Base-by-base conservation (phyloP, 305 asterid species). In the Striga hermonthica region DNA sequence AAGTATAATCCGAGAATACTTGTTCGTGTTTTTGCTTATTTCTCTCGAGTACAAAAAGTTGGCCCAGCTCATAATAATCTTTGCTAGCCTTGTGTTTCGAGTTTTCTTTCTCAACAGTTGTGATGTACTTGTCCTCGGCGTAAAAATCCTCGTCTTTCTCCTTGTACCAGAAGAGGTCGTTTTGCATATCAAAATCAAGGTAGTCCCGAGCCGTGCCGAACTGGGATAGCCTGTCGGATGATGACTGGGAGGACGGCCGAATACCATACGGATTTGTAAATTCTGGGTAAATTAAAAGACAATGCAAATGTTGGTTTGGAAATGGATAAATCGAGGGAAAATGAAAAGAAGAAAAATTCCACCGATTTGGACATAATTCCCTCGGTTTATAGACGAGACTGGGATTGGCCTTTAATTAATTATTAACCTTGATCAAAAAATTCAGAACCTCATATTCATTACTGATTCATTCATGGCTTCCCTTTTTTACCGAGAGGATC, bases 161-260 rank as follows among this genome's bases (percentile, higher is more conserved):
- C 73, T 78, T 81, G 74, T 88, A 85, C 99, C 97, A 94, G 70
- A 75, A 82, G 13, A 82, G 81, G 73, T 90, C 95, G 68, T 83
- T 87, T 62, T 90, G 95, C 95, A 94, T 94, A 69, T 93, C 97
- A n/a, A 94, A 86, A 65, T 90, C 96, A n/a, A 82, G 95, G 86
- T 87, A 89, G 73, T 92, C 97, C 64, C 97, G 76, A 58, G 99
- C 95, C 0, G 99, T 94, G 4, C 95, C 97, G 70, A 90, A 94
- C 67, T 90, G 95, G 64, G 99, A 86, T 78, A 88, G 61, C 54
- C 86, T 79, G 47, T 90, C 96, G 3, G 99, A 94, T 9, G 97
- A 94, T 59, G 93, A 78, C 54, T 64, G 85, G 44, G 99, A 94
- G 66, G 83, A 78, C 9, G 87, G 81, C 31, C 62, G 84, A 55